Conservation (phyloP, 441 rosid genomes). For the Erodium trifolium region DNA sequence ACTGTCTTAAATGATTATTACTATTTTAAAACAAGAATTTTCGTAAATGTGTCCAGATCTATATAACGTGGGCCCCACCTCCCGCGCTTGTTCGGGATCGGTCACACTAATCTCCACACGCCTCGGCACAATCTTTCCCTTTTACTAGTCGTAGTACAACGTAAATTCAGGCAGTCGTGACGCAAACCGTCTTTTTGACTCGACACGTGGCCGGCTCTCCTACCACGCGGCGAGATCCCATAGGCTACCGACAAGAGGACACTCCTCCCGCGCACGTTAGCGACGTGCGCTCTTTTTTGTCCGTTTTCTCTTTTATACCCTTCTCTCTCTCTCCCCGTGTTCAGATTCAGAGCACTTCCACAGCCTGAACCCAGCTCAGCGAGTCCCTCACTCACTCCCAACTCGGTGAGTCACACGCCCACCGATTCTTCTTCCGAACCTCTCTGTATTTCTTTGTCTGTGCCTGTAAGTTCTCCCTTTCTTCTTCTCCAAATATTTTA, state of each 20-base stretch:
- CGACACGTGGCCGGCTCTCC: conserved; percentile 19
- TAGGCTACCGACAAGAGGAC: conserved; percentile 54
- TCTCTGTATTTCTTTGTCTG: too few relatives aligned
- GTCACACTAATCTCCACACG: too few relatives aligned
- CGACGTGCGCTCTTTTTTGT: conserved; percentile 21
- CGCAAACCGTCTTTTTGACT: not conserved
- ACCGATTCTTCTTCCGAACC: conserved; percentile 8
- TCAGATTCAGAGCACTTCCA: too few relatives aligned
- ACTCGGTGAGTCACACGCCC: conserved; percentile 15
- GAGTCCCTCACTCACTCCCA: conserved; percentile 8
- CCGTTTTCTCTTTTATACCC: not conserved
- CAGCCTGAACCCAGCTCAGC: not conserved
- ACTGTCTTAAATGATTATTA: too few relatives aligned
- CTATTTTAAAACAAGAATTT: too few relatives aligned
- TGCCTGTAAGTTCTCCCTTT: not conserved
- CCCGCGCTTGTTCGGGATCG: too few relatives aligned
- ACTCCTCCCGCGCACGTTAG: conserved; percentile 24
- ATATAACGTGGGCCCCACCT: too few relatives aligned
- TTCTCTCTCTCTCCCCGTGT: not conserved
- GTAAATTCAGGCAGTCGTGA: too few relatives aligned
- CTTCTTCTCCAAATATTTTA: not conserved
- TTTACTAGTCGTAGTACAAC: too few relatives aligned
- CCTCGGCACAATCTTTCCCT: too few relatives aligned
- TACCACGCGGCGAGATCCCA: conserved; percentile 43
- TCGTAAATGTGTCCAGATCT: too few relatives aligned